A percentile compares a stretch with the other conserved stretches of the same genome.
These are phyloP conservation scores for Amaranthus hypochondriacus DNA, from an alignment of 148 eudicot species.

Conservation along the genomic window DNA sequence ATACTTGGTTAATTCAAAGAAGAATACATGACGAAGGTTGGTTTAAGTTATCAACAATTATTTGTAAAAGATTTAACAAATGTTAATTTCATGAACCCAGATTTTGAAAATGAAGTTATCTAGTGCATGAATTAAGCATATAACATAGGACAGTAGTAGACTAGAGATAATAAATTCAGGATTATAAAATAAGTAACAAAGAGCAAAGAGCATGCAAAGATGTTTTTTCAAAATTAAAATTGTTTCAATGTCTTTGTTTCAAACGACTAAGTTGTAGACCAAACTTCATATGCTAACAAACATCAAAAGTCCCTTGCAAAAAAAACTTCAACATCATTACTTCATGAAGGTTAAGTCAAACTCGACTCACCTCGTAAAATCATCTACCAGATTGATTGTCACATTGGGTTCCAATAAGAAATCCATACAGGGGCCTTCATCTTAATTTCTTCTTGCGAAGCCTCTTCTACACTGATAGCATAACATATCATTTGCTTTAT, in stretches of 20 bases:
- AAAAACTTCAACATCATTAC: not conserved
- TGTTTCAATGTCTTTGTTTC: not conserved
- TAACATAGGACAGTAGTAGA: not conserved
- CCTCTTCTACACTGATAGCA: constrained; percentile 55
- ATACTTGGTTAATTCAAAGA: not conserved
- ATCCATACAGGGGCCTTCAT: constrained; percentile 76
- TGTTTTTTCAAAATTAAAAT: not conserved
- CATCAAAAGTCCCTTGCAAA: not conserved
- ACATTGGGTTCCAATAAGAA: constrained; percentile 95
- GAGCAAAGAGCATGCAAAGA: not conserved
- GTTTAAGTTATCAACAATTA: not conserved
- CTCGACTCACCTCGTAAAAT: constrained; percentile 64
- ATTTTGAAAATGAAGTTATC: not conserved
- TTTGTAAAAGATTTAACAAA: not conserved
- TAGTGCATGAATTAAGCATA: not conserved
- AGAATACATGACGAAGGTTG: not conserved
- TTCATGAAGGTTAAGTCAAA: not conserved
- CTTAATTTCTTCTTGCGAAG: constrained; percentile 40
- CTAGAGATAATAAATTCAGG: not conserved
- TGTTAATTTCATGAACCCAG: not conserved
- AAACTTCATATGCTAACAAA: not conserved
- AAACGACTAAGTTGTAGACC: not conserved
- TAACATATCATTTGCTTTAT: not conserved
- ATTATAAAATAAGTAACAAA: not conserved
- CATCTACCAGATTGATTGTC: constrained; percentile 90